Evolutionary conservation across 257 asterid species (phyloP), one percentile per base, ranked within the genome.

Genomic region (Nicotiana noctiflora): DNA sequence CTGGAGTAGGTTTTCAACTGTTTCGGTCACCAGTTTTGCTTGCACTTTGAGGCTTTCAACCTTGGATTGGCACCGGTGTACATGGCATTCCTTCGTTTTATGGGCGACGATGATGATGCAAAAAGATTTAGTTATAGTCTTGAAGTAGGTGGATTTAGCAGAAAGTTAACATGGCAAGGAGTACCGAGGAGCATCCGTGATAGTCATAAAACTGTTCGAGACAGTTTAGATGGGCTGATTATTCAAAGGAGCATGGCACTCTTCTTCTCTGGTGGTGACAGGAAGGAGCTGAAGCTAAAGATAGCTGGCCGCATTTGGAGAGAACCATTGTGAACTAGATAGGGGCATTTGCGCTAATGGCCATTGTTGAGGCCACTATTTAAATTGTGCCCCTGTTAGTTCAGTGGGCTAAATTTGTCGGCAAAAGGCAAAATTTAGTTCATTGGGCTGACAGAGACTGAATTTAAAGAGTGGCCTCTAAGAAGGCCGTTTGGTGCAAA

Each of bases 101-200:
- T 87, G 89, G 89, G 89, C 10, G 86, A 75, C 62, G 85, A 87
- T 18, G 80, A 83, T 15, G 88, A 87, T 74, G 88, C 89, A 6
- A 68, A 46, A 53, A 84, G 82, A 34, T 84, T 82, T 79, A 68
- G 82, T 67, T 87, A 87, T 31, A 84, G 89, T 64, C 70, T 84
- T 79, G 88, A 87, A 83, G 88, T 84, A 21, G 89, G 84, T 13
- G 89, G 82, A 49, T 70, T 77, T 62, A 85, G 86, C 77, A 87
- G 87, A 81, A 84, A 82, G 80, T 56, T 86, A 59, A 80, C 60
- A 11, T 86, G 88, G 89, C 84, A 86, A 75, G 89, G 88, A 40
- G 81, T 81, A 13, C 88, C 88, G 2, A 85, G 89, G 82, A 86
- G 86, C 78, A 86, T 84, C n/a, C 81, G 89, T 1, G 89, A 84